These are phyloP conservation scores for Daldinia loculata DNA, from an alignment of 495 filamentous ascomycete species.

Conservation along the genomic window DNA sequence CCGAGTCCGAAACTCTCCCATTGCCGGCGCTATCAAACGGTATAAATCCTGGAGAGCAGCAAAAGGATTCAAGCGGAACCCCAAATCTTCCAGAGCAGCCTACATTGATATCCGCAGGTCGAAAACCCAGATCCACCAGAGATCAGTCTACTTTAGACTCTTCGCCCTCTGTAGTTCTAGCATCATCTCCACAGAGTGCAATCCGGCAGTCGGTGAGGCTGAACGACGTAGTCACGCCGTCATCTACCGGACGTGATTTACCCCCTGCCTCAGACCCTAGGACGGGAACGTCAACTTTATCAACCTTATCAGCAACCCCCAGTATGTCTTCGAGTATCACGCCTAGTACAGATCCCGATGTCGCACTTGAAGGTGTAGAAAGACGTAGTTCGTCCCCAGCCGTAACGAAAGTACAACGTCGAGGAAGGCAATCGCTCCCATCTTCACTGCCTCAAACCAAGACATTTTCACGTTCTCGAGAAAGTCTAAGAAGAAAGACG, in stretches of 20 bases:
- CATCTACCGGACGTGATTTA: constrained; percentile 10
- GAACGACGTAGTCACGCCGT: constrained; percentile 30
- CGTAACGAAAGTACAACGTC: constrained; percentile 40
- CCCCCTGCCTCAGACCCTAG: constrained; percentile 26
- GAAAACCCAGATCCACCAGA: constrained; percentile 1
- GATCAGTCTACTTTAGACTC: constrained; percentile 13
- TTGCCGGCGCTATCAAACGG: constrained; percentile 24
- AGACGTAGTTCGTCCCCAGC: constrained; percentile 46
- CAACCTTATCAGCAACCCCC: constrained; percentile 50
- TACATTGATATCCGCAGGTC: constrained; percentile 19
- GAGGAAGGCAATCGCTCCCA: constrained; percentile 30
- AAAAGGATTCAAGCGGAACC: constrained; percentile 12
- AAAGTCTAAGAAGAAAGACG: constrained; percentile 24
- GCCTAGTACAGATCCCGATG: constrained; percentile 36
- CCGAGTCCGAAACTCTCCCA: constrained; percentile 29
- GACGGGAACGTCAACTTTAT: constrained; percentile 45
- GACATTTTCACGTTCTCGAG: constrained; percentile 36
- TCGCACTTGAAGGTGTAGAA: constrained; percentile 7
- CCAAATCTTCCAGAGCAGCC: constrained; percentile 16
- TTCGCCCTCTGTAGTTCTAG: constrained; percentile 38
- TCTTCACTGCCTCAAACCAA: constrained; percentile 41
- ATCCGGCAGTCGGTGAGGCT: constrained; percentile 27
- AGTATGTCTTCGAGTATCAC: constrained; percentile 43
- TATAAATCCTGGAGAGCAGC: constrained; percentile 5
- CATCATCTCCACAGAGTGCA: constrained; percentile 33